These are phyloP conservation scores for Fonsecaea multimorphosa DNA, from an alignment of 2,329 filamentous ascomycete genomes.

Conservation along the genomic window DNA sequence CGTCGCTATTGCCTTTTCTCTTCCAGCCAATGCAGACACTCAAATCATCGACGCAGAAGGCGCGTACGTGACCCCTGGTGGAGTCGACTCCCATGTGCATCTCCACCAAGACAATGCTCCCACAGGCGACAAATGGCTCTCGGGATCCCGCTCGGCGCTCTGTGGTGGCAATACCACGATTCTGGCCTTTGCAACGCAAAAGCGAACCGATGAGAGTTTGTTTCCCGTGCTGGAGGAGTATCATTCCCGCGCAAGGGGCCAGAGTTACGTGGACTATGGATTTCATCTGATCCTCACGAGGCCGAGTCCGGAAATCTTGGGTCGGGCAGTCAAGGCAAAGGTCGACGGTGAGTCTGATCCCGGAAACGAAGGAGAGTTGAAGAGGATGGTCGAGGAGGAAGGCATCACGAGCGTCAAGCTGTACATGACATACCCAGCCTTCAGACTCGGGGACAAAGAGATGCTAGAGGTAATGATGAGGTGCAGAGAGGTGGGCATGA, in stretches of 20 bases:
- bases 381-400: conserved; percentile 45
- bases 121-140: conserved; percentile 55
- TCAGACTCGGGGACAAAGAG: conserved; percentile 50
- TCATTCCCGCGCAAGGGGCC: conserved; percentile 52
- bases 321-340: conserved; percentile 48
- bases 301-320: conserved; percentile 43
- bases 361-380: conserved; percentile 45
- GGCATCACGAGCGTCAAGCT: conserved; percentile 56
- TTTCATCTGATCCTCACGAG: conserved; percentile 54
- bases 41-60: conserved; percentile 52
- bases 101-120: conserved; percentile 54
- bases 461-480: conserved; percentile 53
- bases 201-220: conserved; percentile 54
- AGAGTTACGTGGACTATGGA: conserved; percentile 63
- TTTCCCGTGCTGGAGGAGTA: conserved; percentile 56
- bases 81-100: conserved; percentile 59
- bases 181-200: conserved; percentile 63
- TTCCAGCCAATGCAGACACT: conserved; percentile 46
- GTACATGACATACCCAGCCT: conserved; percentile 56
- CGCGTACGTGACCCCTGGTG: conserved; percentile 48
- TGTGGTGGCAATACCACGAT: conserved; percentile 66
- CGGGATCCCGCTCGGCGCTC: conserved; percentile 61
- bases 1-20: conserved; percentile 49
- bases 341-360: conserved; percentile 40
- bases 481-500: conserved; percentile 51